Evolutionary conservation across 2,329 filamentous ascomycete genomes (phyloP), one percentile per base, ranked within the genome.

Genomic region (Arachnopeziza araneosa): DNA sequence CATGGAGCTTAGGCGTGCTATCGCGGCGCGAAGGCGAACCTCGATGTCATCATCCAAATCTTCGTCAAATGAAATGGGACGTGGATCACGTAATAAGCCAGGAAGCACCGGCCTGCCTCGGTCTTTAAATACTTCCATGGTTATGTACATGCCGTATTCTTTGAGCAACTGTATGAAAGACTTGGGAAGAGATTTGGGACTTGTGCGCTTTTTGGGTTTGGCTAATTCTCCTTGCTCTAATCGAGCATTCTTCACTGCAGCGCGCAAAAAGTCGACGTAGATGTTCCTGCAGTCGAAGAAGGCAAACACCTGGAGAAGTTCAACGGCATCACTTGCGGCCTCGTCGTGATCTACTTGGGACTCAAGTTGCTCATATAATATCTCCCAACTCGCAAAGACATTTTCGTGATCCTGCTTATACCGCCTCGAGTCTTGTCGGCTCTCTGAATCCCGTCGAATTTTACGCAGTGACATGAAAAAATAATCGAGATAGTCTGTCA

Each of bases 201-300:
- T 9, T 30, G 26, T 30, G 26, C 9, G 9, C 26, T 30, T 30
- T 30, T 30, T 30, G 26, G n/a, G 26, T 9, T 30, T 30, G 26
- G 26, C 26, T 48, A 30, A 26, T 57, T 70, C 67, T 22, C 26
- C 26, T 30, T 9, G 26, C 26, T 30, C 26, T 30, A 58, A 21
- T 36, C 5, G 9, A 26, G 63, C 63, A 60, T 70, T 67, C 21
- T 22, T 57, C 12, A 61, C 65, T 32, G 67, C 67, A 9, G 48
- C 50, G n/a, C 60, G 50, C 5, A 72, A 55, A n/a, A 69, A 59
- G 22, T 64, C 63, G 7, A 72, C 50, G 1, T 58, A 62, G 44
- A 74, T 71, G 24, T 69, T 61, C 50, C 74, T 60, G 50, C 61
- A 60, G 60, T 73, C 63, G 59, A 72, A 64, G 60, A 72, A 74